Evolutionary conservation across 2,329 filamentous ascomycete species (phyloP).

Genomic region (Aspergillus sojae): DNA sequence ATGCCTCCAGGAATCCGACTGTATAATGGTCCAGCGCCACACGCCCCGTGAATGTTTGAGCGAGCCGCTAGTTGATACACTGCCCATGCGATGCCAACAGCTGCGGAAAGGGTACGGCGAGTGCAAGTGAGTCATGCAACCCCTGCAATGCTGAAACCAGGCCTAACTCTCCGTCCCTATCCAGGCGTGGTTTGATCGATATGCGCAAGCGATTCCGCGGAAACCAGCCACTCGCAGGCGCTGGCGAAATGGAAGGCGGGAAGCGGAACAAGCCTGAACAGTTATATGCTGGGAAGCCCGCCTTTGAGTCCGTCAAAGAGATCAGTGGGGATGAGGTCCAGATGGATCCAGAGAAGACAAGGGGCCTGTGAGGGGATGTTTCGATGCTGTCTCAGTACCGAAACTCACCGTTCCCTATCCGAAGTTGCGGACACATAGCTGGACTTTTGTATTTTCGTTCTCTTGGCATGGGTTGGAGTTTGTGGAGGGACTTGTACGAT

Average conservation of each 20-base stretch:
- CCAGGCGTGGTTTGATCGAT: conserved; percentile 81
- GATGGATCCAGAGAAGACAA: conserved; percentile 53
- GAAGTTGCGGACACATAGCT: not conserved
- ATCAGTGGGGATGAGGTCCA: conserved; percentile 68
- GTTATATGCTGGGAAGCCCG: conserved; percentile 76
- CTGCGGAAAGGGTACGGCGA: conserved; percentile 90
- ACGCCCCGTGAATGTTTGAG: conserved; percentile 85
- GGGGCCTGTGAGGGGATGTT: conserved; percentile 38
- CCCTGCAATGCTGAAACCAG: not conserved
- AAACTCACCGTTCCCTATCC: not conserved
- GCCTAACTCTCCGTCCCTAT: not conserved
- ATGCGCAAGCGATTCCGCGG: conserved; percentile 98
- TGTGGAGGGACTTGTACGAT: conserved; percentile 9
- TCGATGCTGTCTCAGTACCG: conserved; percentile 5
- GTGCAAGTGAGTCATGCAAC: conserved; percentile 66
- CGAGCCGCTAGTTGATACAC: conserved; percentile 74
- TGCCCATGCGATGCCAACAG: conserved; percentile 88
- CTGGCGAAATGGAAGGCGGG: conserved; percentile 63
- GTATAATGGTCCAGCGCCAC: conserved; percentile 90
- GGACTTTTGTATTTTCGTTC: conserved; percentile 8
- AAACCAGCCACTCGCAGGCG: conserved; percentile 79
- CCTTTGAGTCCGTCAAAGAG: conserved; percentile 67
- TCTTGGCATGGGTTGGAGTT: conserved; percentile 25
- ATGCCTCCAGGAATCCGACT: conserved; percentile 96
- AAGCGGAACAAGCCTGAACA: conserved; percentile 58